Evolutionary conservation across 768 basidiomycete species (phyloP).

Genomic region (Pleurotus salmoneostramineus): DNA sequence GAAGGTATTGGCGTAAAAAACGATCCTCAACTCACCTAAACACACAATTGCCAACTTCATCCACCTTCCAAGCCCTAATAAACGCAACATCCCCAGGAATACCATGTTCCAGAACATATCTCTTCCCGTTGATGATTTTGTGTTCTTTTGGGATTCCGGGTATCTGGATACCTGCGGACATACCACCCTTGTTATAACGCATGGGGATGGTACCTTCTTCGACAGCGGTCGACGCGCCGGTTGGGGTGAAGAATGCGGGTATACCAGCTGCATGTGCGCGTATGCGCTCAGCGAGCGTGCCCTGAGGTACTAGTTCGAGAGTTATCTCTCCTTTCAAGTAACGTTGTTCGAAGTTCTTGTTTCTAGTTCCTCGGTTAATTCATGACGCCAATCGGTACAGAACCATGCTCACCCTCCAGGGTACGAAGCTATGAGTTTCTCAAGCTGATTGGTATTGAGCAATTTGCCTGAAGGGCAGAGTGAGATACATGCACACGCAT

Average conservation of each 20-base stretch:
- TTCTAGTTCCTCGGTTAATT: conserved; percentile 37
- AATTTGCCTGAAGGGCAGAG: conserved; percentile 52
- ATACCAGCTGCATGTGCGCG: conserved; percentile 89
- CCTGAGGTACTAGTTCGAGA: conserved; percentile 88
- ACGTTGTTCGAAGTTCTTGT: conserved; percentile 79
- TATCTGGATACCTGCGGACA: conserved; percentile 63
- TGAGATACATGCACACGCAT: too few species aligned
- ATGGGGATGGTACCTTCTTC: conserved; percentile 78
- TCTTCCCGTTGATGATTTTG: conserved; percentile 72
- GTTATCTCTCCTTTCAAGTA: conserved; percentile 82
- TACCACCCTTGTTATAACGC: conserved; percentile 75
- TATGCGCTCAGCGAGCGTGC: conserved; percentile 83
- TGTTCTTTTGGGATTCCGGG: conserved; percentile 75
- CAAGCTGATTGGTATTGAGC: conserved; percentile 69
- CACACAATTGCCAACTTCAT: conserved; percentile 86
- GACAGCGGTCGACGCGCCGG: conserved; percentile 81
- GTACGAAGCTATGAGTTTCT: conserved; percentile 86
- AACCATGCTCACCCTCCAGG: conserved; percentile 69
- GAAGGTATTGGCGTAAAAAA: not conserved
- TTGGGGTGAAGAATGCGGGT: conserved; percentile 92
- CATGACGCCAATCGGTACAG: not conserved
- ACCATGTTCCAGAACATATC: conserved; percentile 79
- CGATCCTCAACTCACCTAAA: conserved; percentile 57
- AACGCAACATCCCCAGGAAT: conserved; percentile 82
- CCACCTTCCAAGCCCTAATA: conserved; percentile 88